Conservation (phyloP, 257 asterid genomes). For the Striga asiatica region DNA sequence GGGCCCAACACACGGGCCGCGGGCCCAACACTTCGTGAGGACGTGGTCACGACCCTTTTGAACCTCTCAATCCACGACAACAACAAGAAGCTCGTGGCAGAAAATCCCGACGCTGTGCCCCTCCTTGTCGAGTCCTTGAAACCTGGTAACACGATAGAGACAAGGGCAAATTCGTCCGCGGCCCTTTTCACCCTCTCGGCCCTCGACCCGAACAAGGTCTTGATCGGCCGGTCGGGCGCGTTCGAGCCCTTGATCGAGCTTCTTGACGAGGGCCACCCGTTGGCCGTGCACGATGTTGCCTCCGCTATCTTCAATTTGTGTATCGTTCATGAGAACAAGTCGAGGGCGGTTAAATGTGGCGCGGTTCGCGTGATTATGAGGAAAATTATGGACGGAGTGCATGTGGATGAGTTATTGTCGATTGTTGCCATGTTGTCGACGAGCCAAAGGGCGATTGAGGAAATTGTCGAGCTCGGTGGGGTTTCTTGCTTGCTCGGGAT, state of each 20-base stretch:
- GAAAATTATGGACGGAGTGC: conserved; percentile 35
- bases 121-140: conserved; percentile 53
- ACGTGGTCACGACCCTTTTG: conserved; percentile 62
- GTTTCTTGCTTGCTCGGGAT: conserved; percentile 53
- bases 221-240: conserved; percentile 69
- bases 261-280: conserved; percentile 53
- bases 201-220: conserved; percentile 62
- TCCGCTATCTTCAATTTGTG: conserved; percentile 78
- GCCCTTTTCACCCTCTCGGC: conserved; percentile 81
- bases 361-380: conserved; percentile 51
- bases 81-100: conserved; percentile 76
- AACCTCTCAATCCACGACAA: conserved; percentile 79
- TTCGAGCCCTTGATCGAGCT: conserved; percentile 56
- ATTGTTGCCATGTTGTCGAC: conserved; percentile 76
- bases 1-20: too few relatives aligned
- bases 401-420: conserved; percentile 64
- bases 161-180: conserved; percentile 83
- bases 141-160: conserved; percentile 58
- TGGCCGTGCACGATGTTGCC: conserved; percentile 63
- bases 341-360: conserved; percentile 64
- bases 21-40: conserved; percentile 69
- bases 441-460: conserved; percentile 60
- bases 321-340: conserved; percentile 56
- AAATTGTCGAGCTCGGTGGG: conserved; percentile 58
- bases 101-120: conserved; percentile 55